Conservation (phyloP, 1,284 basidiomycete species). For the Cryptococcus sp. region DNA sequence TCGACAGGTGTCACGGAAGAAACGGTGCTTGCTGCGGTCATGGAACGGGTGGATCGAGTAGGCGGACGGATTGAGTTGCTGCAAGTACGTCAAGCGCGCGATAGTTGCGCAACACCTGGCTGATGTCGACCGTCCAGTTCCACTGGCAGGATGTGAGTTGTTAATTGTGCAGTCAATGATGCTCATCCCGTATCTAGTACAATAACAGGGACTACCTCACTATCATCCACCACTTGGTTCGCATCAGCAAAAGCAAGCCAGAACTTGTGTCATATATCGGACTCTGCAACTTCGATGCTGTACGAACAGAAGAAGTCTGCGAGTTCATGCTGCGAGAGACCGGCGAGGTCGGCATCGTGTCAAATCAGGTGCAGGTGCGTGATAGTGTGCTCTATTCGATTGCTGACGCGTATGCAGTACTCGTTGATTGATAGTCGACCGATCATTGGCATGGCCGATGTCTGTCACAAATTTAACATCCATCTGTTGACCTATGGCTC, state of each 20-base stretch:
- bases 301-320: constrained; percentile 74
- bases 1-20: too few relatives aligned
- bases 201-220: too few relatives aligned
- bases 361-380: constrained; percentile 76
- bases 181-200: too few relatives aligned
- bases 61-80: too few relatives aligned
- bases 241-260: constrained; percentile 6
- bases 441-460: constrained; percentile 70
- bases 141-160: too few relatives aligned
- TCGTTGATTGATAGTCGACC: constrained; percentile 75
- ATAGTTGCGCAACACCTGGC: too few relatives aligned
- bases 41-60: too few relatives aligned
- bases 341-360: constrained; percentile 63
- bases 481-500: constrained; percentile 79
- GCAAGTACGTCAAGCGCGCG: too few relatives aligned
- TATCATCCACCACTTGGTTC: too few relatives aligned
- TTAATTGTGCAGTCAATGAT: too few relatives aligned
- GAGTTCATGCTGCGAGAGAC: constrained; percentile 55
- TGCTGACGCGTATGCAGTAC: constrained; percentile 59
- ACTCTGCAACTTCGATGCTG: constrained; percentile 76
- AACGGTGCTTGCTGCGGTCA: too few relatives aligned
- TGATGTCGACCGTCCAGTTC: too few relatives aligned
- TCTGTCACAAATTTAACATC: constrained; percentile 68
- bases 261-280: constrained; percentile 68
- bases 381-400: not conserved